Evolutionary conservation across 495 filamentous ascomycete genomes (phyloP).

Genomic region (Usnea hakonensis): DNA sequence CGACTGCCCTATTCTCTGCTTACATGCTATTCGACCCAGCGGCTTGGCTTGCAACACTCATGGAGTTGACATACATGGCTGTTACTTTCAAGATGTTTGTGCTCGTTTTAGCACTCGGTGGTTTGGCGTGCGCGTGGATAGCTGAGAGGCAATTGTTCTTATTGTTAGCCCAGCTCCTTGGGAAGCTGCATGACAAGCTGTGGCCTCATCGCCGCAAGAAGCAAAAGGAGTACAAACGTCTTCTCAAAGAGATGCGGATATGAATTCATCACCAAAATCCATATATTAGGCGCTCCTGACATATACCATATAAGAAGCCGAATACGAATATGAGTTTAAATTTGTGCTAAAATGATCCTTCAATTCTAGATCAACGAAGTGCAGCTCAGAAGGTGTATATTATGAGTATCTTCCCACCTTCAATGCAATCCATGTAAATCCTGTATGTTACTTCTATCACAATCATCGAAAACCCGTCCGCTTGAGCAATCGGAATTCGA

Average conservation of each 20-base stretch:
- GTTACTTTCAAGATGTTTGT: conserved; percentile 63
- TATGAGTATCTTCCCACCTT: conserved; percentile 3
- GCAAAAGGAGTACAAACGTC: conserved; percentile 79
- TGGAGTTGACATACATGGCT: conserved; percentile 78
- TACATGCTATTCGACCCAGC: conserved; percentile 76
- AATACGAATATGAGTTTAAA: conserved; percentile 4
- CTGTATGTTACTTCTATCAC: background rate
- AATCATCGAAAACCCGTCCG: background rate
- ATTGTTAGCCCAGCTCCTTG: conserved; percentile 58
- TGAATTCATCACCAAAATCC: conserved; percentile 18
- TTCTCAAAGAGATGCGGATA: conserved; percentile 62
- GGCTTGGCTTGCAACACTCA: conserved; percentile 57
- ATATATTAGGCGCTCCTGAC: background rate
- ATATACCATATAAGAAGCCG: background rate
- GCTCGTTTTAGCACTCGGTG: conserved; percentile 55
- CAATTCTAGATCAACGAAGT: conserved; percentile 12
- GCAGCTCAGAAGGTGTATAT: conserved; percentile 5
- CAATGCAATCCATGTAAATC: conserved; percentile 14
- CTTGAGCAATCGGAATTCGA: background rate
- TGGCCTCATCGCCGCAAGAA: conserved; percentile 57
- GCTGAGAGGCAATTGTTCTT: conserved; percentile 67
- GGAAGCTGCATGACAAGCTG: conserved; percentile 46
- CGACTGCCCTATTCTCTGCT: conserved; percentile 53
- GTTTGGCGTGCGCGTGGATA: conserved; percentile 58
- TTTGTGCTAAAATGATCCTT: background rate